A percentile compares a stretch with the other conserved stretches of the same genome.
These are phyloP conservation scores for Aspergillus quadrilineatus DNA, from an alignment of 2,329 filamentous ascomycete species.

Conservation along the genomic window DNA sequence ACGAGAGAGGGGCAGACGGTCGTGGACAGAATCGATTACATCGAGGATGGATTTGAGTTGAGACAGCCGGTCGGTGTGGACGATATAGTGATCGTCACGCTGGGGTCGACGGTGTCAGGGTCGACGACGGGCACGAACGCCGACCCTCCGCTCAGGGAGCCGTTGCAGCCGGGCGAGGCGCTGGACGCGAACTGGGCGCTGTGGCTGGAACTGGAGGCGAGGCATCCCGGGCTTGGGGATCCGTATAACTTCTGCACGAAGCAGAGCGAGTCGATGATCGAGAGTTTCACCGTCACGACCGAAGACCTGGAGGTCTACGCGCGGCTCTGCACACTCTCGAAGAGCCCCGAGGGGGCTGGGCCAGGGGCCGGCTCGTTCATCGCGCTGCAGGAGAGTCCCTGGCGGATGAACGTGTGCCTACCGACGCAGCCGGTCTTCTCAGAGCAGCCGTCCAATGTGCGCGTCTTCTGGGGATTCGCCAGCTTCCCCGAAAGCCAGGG, in stretches of 20 bases:
- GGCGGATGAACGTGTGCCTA: constrained; percentile 42
- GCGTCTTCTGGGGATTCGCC: constrained; percentile 43
- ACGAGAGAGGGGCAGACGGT: neutral
- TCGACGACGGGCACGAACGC: constrained; percentile 13
- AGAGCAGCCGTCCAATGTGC: constrained; percentile 33
- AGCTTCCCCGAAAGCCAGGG: constrained; percentile 36
- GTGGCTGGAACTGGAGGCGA: constrained; percentile 38
- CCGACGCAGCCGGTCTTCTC: constrained; percentile 44
- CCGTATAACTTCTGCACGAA: constrained; percentile 23
- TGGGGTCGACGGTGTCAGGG: constrained; percentile 20
- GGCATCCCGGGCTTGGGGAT: constrained; percentile 33
- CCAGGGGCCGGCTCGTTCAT: no score
- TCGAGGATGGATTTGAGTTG: neutral
- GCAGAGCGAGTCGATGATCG: constrained; percentile 35
- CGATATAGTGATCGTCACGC: constrained; percentile 14
- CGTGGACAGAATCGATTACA: neutral
- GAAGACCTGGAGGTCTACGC: constrained; percentile 30
- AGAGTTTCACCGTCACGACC: constrained; percentile 43
- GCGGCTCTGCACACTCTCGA: constrained; percentile 24
- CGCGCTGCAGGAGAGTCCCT: constrained; percentile 39
- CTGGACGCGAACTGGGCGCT: constrained; percentile 39
- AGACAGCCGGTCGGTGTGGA: neutral
- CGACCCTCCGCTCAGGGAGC: constrained; percentile 9
- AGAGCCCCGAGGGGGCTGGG: neutral
- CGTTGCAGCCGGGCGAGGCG: constrained; percentile 21